A percentile compares a stretch with the other conserved stretches of the same genome.
Conservation (phyloP, 495 filamentous ascomycete genomes). For the Thozetella sp. region DNA sequence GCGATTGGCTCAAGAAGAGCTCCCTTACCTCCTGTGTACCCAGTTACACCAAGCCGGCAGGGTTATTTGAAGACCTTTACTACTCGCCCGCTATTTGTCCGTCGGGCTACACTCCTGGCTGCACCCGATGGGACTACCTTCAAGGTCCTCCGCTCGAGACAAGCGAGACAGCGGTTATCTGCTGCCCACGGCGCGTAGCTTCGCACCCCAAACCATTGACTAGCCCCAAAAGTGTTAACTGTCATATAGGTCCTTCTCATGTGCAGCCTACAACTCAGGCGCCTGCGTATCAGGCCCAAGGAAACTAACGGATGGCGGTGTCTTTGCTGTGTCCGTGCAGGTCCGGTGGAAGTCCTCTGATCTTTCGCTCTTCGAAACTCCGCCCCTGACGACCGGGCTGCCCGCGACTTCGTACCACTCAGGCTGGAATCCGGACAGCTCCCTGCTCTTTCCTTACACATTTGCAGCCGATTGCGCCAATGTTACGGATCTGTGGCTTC, state of each 20-base stretch:
- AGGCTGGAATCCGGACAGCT: not conserved
- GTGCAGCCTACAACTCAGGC: not conserved
- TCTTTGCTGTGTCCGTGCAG: not conserved
- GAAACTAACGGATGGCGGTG: not conserved
- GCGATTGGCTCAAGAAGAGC: constrained; percentile 9
- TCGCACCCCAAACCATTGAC: not conserved
- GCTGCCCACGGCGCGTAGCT: not conserved
- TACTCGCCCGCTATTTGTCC: constrained; percentile 19
- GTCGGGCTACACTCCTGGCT: constrained; percentile 14
- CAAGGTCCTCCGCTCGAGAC: constrained; percentile 10
- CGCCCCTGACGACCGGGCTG: not conserved
- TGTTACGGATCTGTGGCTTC: not conserved
- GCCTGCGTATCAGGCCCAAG: not conserved
- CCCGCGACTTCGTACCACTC: not conserved
- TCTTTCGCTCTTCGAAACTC: not conserved
- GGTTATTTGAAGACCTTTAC: constrained; percentile 13
- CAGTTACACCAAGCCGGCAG: not conserved
- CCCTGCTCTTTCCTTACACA: not conserved
- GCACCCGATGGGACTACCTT: constrained; percentile 11
- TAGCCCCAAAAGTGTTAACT: not conserved
- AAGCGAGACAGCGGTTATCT: not conserved
- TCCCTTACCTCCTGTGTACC: constrained; percentile 4
- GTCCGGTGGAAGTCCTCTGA: not conserved
- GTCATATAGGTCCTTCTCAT: not conserved
- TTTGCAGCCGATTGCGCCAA: not conserved